phyloP scores from a whole-genome alignment of 768 basidiomycete species.

The Mycena haematopus region DNA sequence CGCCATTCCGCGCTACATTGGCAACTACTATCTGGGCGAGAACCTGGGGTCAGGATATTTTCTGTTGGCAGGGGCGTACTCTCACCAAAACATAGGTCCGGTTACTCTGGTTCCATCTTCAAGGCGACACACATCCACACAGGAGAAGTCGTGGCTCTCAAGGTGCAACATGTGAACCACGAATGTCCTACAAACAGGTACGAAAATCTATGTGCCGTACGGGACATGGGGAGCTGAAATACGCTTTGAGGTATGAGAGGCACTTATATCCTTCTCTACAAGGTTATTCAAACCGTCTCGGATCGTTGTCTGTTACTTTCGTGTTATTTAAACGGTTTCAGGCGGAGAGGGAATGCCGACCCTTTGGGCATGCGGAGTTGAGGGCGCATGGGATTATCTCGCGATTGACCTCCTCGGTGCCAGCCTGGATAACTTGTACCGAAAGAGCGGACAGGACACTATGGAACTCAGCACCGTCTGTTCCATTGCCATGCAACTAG shows the following conservation, averaged over 20 bases:
- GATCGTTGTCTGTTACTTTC: background rate
- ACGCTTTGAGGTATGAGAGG: slow-evolving; percentile 55
- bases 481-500: slow-evolving; percentile 78
- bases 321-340: background rate
- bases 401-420: slow-evolving; percentile 79
- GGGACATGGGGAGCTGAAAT: too few relatives aligned
- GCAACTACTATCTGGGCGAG: slow-evolving; percentile 66
- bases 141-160: slow-evolving; percentile 70
- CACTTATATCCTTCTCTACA: slow-evolving; percentile 71
- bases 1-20: slow-evolving; percentile 49
- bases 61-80: background rate
- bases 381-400: slow-evolving; percentile 70
- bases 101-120: slow-evolving; percentile 80
- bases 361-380: slow-evolving; percentile 66
- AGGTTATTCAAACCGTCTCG: slow-evolving; percentile 33
- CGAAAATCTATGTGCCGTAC: slow-evolving; percentile 43
- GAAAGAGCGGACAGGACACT: slow-evolving; percentile 57
- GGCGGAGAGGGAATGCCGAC: slow-evolving; percentile 75
- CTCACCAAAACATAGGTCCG: slow-evolving; percentile 47
- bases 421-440: slow-evolving; percentile 69
- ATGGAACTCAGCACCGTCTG: slow-evolving; percentile 79
- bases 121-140: slow-evolving; percentile 64
- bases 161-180: slow-evolving; percentile 72
- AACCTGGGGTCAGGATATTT: slow-evolving; percentile 77
- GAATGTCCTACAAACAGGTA: slow-evolving; percentile 80